phyloP scores from a whole-genome alignment of 148 eudicot species.

The Chenopodium album region DNA sequence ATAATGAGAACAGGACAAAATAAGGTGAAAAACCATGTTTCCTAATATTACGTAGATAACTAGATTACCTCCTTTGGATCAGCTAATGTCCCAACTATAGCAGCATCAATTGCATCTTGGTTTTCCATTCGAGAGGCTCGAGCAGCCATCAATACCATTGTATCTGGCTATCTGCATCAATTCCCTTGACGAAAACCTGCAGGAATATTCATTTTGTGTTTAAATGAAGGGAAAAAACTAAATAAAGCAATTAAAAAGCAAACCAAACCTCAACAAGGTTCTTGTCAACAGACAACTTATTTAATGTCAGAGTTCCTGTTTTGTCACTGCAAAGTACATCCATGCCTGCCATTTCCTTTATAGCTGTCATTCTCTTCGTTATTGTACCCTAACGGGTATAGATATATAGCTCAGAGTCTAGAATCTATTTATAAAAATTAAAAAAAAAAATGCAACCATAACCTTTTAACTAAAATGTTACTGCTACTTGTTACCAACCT shows the following conservation, averaged over 20 bases:
- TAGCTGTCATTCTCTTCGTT: slow-evolving; percentile 49
- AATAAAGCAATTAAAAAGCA: background rate
- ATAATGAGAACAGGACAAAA: background rate
- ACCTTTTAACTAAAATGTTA: background rate
- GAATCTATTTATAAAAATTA: background rate
- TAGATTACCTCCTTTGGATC: slow-evolving; percentile 50
- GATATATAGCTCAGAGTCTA: background rate
- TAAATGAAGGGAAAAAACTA: background rate
- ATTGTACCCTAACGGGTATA: slow-evolving; percentile 39
- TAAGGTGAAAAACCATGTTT: background rate
- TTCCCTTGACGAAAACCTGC: slow-evolving; percentile 46
- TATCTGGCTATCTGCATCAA: slow-evolving; percentile 29
- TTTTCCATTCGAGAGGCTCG: slow-evolving; percentile 60
- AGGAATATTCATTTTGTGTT: background rate
- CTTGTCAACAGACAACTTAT: slow-evolving; percentile 45
- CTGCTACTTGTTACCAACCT: slow-evolving; percentile 26
- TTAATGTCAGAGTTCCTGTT: slow-evolving; percentile 50
- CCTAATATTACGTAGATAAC: background rate
- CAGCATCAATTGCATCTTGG: slow-evolving; percentile 59
- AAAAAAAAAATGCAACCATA: background rate
- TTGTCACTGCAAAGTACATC: slow-evolving; percentile 53
- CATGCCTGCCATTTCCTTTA: slow-evolving; percentile 53
- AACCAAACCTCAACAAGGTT: slow-evolving; percentile 38
- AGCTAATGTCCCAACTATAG: slow-evolving; percentile 47
- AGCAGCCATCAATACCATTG: slow-evolving; percentile 55